These are phyloP conservation scores for Discostella stelligera DNA, from an alignment of 352 stramenopile genomes.

Conservation along the genomic window DNA sequence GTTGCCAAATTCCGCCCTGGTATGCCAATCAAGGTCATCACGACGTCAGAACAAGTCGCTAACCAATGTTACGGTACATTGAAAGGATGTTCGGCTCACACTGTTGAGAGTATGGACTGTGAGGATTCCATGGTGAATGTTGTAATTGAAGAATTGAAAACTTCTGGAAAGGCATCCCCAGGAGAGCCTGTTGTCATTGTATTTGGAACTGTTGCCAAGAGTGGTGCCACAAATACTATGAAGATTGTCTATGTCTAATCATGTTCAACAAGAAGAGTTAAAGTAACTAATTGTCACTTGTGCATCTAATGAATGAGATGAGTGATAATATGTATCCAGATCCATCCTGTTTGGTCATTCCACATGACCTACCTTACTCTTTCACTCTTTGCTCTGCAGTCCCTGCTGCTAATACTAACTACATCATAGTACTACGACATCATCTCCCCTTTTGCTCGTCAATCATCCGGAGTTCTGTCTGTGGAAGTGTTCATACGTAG, in stretches of 20 bases:
- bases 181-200: conserved; percentile 78
- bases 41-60: conserved; percentile 57
- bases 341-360: too few species aligned
- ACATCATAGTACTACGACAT: too few species aligned
- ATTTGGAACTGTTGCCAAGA: conserved; percentile 57
- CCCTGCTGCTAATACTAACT: too few species aligned
- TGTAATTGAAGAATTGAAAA: conserved; percentile 59
- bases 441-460: too few species aligned
- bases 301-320: neutral
- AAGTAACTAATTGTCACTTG: neutral
- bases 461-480: too few species aligned
- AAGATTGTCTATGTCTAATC: conserved; percentile 78
- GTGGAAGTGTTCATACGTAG: too few species aligned
- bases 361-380: too few species aligned
- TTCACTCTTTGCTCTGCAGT: too few species aligned
- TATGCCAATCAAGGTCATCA: conserved; percentile 74
- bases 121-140: conserved; percentile 57
- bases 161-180: conserved; percentile 35
- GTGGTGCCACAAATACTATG: conserved; percentile 79
- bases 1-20: conserved; percentile 91
- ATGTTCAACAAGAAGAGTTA: neutral
- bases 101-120: conserved; percentile 56
- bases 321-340: neutral
- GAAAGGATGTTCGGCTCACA: conserved; percentile 62
- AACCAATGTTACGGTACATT: conserved; percentile 74